Base-by-base conservation (phyloP, 352 stramenopile genomes). In the Phytopythium aichiense region DNA sequence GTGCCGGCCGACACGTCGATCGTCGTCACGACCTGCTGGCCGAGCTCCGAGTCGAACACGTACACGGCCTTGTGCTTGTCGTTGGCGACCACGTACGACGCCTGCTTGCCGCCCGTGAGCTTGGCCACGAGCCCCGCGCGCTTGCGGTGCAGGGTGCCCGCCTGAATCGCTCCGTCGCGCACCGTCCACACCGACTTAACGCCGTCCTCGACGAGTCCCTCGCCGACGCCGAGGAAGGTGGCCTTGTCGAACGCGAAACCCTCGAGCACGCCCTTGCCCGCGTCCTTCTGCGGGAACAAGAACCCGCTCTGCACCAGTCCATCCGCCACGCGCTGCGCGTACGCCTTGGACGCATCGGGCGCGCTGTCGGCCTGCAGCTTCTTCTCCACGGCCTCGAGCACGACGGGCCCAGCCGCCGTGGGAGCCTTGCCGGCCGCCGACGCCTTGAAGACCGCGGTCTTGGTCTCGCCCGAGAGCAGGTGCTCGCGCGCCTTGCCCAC, bases 251-350 rank as follows among this genome's bases (percentile, higher is more conserved):
- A 67, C 31, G 54, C 46, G 43, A 72, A 75, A 20, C 66, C 66
- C 53, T 72, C 57, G 15, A 69, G 50, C 38, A 53, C 22, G 7
- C 28, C 30, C 51, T 59, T 61, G 5, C 40, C 43, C 43, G 43
- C 64, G 23, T 63, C 28, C 35, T 62, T 73, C 63, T 64, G 56
- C 35, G 61, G 67, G 25, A 61, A 60, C 46, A 79, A 52, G 35
- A 79, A 66, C 31, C 68, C 72, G 49, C 62, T 76, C 33, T 76
- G 63, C 58, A 76, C 63, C 18, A 79, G 54, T 7, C 60, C 68
- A 58, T 76, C 72, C 33, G 60, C 68, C 30, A 68, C 58, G 58
- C 73, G 54, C 30, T 64, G 55, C 51, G 52, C 46, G 48, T 71
- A 61, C 15, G 8, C 31, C 55, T 40, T 23, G 25, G 66, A 50